These are phyloP conservation scores for Antitrichia curtipendula DNA, from an alignment of 225 moss, liverwort and hornwort genomes.

Conservation along the genomic window DNA sequence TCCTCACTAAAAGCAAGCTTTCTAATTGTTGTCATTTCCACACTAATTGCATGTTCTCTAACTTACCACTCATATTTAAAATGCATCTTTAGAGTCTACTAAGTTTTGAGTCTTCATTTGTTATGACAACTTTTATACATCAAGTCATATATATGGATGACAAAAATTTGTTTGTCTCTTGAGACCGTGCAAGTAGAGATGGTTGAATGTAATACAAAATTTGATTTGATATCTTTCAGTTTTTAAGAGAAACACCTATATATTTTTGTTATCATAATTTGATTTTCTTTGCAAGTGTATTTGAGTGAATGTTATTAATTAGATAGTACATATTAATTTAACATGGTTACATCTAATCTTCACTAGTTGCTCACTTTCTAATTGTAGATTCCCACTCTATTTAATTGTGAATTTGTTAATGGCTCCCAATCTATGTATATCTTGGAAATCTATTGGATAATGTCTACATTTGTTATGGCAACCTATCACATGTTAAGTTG, in stretches of 20 bases:
- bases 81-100: neutral
- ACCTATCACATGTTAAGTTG: neutral
- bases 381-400: accelerated
- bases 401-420: neutral
- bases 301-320: no score
- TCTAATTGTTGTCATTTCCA: no score
- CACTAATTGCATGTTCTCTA: neutral
- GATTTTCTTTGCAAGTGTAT: neutral
- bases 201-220: no score
- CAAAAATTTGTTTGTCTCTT: neutral
- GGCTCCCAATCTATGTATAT: neutral
- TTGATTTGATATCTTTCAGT: neutral
- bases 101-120: neutral
- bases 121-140: neutral
- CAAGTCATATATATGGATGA: no score
- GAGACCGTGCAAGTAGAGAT: neutral
- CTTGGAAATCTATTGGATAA: neutral
- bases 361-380: neutral
- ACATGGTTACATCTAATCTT: neutral
- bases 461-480: neutral
- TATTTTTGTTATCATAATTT: neutral
- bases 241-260: accelerated
- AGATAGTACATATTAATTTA: neutral
- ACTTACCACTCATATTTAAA: neutral
- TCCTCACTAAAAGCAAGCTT: neutral